Conservation (phyloP, 441 rosid species). For the Populus tomentosa region DNA sequence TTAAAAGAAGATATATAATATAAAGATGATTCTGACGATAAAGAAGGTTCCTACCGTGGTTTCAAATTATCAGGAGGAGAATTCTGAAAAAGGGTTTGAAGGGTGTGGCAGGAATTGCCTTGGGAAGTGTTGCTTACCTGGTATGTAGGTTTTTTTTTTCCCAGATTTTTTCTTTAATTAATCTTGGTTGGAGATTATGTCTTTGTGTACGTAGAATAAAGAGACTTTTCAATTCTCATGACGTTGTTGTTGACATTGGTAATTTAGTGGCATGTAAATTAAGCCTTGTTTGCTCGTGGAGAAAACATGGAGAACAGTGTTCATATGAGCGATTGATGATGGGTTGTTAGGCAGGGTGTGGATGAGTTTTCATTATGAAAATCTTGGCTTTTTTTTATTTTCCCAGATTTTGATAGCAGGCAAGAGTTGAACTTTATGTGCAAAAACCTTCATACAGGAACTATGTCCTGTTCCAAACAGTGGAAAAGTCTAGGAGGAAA, state of each 20-base stretch:
- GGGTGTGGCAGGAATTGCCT: slow-evolving; percentile 39
- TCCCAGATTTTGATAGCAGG: not conserved
- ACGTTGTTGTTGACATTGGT: not conserved
- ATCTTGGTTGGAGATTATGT: not conserved
- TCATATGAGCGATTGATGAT: not conserved
- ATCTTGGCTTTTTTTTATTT: not conserved
- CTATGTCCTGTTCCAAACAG: not conserved
- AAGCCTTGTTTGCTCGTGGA: not conserved
- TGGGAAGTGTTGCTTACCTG: slow-evolving; percentile 34
- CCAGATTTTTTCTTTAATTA: not conserved
- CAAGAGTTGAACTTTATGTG: not conserved
- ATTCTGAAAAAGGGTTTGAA: slow-evolving; percentile 7
- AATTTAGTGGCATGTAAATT: not conserved
- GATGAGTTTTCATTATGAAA: not conserved
- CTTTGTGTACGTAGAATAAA: not conserved
- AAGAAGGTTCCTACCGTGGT: slow-evolving; percentile 47
- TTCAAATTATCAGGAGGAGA: slow-evolving; percentile 43
- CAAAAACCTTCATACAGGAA: not conserved
- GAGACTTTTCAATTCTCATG: not conserved
- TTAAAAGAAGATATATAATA: slow-evolving; percentile 51
- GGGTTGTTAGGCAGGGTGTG: not conserved
- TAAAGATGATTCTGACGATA: slow-evolving; percentile 37
- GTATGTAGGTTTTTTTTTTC: slow-evolving; percentile 10
- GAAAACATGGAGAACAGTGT: not conserved
- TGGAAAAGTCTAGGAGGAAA: not conserved